These are phyloP conservation scores for Beta lomatogona DNA, from an alignment of 179 eudicot species.

Conservation along the genomic window DNA sequence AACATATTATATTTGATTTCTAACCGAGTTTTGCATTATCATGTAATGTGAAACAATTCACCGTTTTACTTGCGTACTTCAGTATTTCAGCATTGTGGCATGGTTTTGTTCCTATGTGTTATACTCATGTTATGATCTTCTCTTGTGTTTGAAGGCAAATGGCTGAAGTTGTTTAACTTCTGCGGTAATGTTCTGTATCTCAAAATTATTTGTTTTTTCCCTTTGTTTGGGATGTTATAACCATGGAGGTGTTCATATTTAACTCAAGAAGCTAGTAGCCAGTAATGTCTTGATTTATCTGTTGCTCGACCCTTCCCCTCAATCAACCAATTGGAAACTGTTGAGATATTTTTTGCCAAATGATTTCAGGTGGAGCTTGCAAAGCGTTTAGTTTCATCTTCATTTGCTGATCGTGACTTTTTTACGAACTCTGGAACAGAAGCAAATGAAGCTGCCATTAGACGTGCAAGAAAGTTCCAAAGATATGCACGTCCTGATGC, in stretches of 20 bases:
- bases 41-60: too few relatives aligned
- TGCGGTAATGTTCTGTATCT: too few relatives aligned
- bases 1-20: too few relatives aligned
- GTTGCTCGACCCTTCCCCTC: not conserved
- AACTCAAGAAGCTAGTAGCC: too few relatives aligned
- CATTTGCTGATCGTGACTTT: conserved; percentile 50
- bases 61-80: not conserved
- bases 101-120: not conserved
- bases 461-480: conserved; percentile 79
- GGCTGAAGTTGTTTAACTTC: too few relatives aligned
- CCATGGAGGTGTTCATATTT: not conserved
- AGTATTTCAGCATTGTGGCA: too few relatives aligned
- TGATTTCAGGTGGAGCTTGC: conserved; percentile 79
- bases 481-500: conserved; percentile 13
- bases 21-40: too few relatives aligned
- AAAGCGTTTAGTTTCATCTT: conserved; percentile 58
- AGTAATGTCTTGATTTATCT: not conserved
- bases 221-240: not conserved
- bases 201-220: too few relatives aligned
- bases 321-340: not conserved
- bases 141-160: not conserved
- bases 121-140: too few relatives aligned
- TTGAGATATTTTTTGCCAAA: not conserved
- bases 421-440: too few relatives aligned
- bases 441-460: conserved; percentile 65